Evolutionary conservation across 495 filamentous ascomycete species (phyloP).

Genomic region (Podospora bellae-mahoneyi): DNA sequence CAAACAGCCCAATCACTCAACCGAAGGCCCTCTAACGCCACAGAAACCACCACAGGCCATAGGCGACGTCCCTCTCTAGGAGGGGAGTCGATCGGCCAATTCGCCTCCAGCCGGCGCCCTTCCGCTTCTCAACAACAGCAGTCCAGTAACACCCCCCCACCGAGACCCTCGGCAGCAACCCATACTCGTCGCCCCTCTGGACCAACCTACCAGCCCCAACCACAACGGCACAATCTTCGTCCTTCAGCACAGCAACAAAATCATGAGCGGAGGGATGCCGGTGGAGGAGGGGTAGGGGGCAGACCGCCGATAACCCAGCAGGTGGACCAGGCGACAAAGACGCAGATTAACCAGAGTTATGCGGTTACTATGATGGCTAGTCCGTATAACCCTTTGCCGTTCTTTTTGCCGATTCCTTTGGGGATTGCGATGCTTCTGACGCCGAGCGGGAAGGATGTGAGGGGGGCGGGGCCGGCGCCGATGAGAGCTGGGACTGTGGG

Average conservation of each 20-base stretch:
- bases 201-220: background rate
- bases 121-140: background rate
- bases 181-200: background rate
- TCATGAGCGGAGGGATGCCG: background rate
- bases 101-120: background rate
- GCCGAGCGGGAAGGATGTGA: background rate
- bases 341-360: conserved; percentile 28
- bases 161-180: background rate
- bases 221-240: background rate
- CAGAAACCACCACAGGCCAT: background rate
- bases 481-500: background rate
- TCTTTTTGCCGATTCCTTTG: conserved; percentile 27
- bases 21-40: background rate
- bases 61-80: background rate
- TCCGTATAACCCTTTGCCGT: conserved; percentile 27
- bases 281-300: background rate
- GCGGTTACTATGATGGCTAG: conserved; percentile 28
- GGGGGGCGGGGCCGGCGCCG: background rate
- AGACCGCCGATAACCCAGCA: background rate
- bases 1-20: background rate
- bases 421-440: conserved; percentile 26
- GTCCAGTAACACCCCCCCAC: too few relatives aligned
- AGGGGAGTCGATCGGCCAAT: background rate
- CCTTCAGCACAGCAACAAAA: background rate
- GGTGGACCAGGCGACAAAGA: conserved; percentile 25